Evolutionary conservation across 768 basidiomycete species (phyloP), one percentile per base, ranked within the genome.

Genomic region (Tulasnella sp.): DNA sequence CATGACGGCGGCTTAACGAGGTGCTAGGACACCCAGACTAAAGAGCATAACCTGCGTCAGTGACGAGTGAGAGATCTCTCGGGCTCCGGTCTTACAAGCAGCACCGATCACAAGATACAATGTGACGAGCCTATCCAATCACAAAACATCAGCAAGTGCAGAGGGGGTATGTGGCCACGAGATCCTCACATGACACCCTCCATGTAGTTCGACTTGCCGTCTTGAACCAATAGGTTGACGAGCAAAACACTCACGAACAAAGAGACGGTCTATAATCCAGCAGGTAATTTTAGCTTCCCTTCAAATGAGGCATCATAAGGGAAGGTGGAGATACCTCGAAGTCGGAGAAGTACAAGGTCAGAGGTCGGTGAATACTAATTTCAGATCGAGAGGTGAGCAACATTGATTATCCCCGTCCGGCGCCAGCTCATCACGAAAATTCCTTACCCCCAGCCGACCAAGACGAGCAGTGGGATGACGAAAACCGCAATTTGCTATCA

Each of bases 191-290:
- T 93, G 62, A 95, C 84, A 44, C 96, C 96, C 86, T 97, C 96
- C 92, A 97, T 93, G 83, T 95, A 96, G 83, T 97, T 96, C 21
- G 93, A 92, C 83, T 92, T 92, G 71, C 95, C 95, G 81, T 94
- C 93, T 80, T 85, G 84, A 81, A 95, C 89, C 14, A 97, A 88
- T 9, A 95, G 90, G 85, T 95, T 95, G 81, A 95, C 94, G 40
- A 98, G 90, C 77, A 97, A 85, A 36, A 97, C 94, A 3, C 95
- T 94, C 19, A 94, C 92, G 84, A 97, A 97, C 79, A 97, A 88
- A 38, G 90, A 86, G 80, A 96, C 90, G 7, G 96, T 98, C 91
- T 93, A 83, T 6, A 82, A 31, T 40, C 75, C 36, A 71, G 46
- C 34, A 48, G 46, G 24, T 9, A 24, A 24, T 4, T 21, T 31